phyloP scores from a whole-genome alignment of 2,329 filamentous ascomycete genomes.

The Monilinia laxa region DNA sequence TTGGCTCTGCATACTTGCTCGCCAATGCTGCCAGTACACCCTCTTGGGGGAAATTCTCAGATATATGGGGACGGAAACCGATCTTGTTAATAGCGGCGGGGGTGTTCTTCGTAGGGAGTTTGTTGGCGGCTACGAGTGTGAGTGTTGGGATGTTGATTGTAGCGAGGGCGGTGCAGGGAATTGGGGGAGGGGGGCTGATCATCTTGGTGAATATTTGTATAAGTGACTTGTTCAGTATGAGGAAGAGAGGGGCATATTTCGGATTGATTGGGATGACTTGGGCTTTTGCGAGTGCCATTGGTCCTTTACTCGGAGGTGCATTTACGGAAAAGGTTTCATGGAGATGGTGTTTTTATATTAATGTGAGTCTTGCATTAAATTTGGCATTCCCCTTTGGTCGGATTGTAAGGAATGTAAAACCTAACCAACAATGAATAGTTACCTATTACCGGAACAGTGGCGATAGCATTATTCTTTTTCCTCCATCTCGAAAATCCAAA shows the following conservation, averaged over 20 bases:
- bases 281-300: conserved; percentile 58
- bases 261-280: conserved; percentile 68
- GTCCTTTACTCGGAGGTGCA: conserved; percentile 64
- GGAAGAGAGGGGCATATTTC: conserved; percentile 51
- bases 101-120: conserved; percentile 53
- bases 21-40: conserved; percentile 66
- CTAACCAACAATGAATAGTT: conserved; percentile 3
- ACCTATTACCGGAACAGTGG: conserved; percentile 25
- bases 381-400: background rate
- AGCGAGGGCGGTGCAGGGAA: conserved; percentile 41
- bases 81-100: conserved; percentile 49
- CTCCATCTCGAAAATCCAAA: conserved; percentile 66
- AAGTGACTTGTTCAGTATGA: conserved; percentile 53
- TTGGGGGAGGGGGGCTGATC: conserved; percentile 53
- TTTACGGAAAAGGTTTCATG: conserved; percentile 62
- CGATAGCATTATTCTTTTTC: conserved; percentile 59
- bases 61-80: conserved; percentile 59
- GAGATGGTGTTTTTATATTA: conserved; percentile 53
- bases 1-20: conserved; percentile 71
- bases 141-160: conserved; percentile 50
- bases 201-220: conserved; percentile 55
- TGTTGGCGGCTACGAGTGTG: conserved; percentile 49
- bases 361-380: conserved; percentile 29
- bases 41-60: conserved; percentile 61
- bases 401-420: background rate